Evolutionary conservation across 257 asterid genomes (phyloP).

Genomic region (Cruciata laevipes): DNA sequence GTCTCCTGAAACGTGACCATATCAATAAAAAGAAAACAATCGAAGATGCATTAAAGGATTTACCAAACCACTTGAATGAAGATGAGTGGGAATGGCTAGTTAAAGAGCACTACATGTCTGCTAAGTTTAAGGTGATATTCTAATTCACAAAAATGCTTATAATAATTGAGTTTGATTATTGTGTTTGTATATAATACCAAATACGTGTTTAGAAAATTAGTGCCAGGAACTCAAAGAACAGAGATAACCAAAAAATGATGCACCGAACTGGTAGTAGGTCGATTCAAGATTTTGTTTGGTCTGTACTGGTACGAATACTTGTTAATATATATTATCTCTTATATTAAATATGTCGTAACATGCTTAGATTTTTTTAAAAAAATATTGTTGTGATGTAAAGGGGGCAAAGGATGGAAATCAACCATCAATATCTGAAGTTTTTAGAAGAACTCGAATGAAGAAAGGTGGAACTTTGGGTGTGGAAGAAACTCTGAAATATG

Average conservation of each 20-base stretch:
- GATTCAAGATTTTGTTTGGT: not conserved
- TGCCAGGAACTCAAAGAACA: not conserved
- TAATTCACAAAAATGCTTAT: too few relatives aligned
- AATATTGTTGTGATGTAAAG: not conserved
- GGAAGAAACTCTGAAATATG: not conserved
- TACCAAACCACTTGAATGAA: not conserved
- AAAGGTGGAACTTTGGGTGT: not conserved
- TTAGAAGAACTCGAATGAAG: not conserved
- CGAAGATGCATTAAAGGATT: not conserved
- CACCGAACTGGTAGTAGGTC: not conserved
- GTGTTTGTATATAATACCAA: too few relatives aligned
- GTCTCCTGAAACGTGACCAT: not conserved
- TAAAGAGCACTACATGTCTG: not conserved
- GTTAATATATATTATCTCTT: too few relatives aligned
- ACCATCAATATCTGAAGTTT: not conserved
- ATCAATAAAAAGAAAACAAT: not conserved
- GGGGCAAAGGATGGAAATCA: not conserved
- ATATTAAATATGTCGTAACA: not conserved
- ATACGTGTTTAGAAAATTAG: not conserved
- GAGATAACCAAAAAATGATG: not conserved
- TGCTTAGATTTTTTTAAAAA: not conserved
- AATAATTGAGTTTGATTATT: too few relatives aligned
- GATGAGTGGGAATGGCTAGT: not conserved
- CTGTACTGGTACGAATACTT: not conserved
- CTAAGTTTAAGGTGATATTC: not conserved